Evolutionary conservation across 768 basidiomycete species (phyloP).

Genomic region (Cyclocybe cylindracea): DNA sequence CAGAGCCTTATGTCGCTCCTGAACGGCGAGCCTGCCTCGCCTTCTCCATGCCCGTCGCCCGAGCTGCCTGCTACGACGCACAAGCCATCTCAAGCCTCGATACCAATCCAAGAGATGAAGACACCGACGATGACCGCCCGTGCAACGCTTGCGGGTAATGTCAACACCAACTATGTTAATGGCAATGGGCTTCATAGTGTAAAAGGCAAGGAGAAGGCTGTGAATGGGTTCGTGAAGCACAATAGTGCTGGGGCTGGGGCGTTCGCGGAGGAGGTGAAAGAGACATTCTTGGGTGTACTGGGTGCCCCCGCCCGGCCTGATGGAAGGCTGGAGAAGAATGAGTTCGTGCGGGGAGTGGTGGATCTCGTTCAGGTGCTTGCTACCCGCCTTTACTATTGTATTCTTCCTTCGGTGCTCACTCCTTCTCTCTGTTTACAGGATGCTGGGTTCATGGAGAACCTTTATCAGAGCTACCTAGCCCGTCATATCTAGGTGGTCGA

Average conservation of each 20-base stretch:
- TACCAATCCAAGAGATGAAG: constrained; percentile 22
- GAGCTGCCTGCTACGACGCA: constrained; percentile 3
- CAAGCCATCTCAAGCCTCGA: neutral
- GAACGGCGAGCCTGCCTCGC: constrained; percentile 18
- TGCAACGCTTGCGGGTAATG: constrained; percentile 8
- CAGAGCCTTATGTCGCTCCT: no score
- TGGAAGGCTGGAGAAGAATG: constrained; percentile 45
- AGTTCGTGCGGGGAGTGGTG: constrained; percentile 60
- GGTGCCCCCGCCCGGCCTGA: constrained; percentile 19
- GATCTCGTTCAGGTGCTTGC: constrained; percentile 60
- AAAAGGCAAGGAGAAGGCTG: constrained; percentile 19
- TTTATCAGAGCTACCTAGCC: no score
- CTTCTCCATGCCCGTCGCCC: constrained; percentile 22
- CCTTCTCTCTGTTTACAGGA: no score
- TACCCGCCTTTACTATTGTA: neutral
- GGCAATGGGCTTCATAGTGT: constrained; percentile 4
- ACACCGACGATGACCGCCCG: constrained; percentile 29
- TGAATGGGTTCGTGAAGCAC: constrained; percentile 23
- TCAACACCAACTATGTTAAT: constrained; percentile 6
- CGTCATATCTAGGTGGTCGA: no score
- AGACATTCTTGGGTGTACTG: constrained; percentile 28
- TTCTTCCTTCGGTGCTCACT: neutral
- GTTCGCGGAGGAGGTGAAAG: constrained; percentile 27
- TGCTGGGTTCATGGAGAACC: no score
- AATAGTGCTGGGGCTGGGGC: constrained; percentile 21